Evolutionary conservation across 1,284 basidiomycete genomes (phyloP).

Genomic region (Tremellales sp.): DNA sequence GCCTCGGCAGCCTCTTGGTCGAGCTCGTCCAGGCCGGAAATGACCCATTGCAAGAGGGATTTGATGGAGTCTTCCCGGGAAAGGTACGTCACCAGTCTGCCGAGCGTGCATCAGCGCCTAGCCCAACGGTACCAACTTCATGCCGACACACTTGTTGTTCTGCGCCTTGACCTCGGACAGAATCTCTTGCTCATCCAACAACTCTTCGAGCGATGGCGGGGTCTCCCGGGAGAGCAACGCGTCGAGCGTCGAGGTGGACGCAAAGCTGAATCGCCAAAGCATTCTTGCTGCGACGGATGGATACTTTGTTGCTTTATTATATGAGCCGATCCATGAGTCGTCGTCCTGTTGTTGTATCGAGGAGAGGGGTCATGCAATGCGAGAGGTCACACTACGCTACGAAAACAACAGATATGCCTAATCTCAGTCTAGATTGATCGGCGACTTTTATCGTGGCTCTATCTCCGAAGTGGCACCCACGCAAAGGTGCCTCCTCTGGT

Average conservation of each 20-base stretch:
- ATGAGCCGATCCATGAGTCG: no score
- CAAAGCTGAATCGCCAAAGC: slow-evolving; percentile 49
- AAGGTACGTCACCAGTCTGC: slow-evolving; percentile 42
- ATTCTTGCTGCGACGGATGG: no score
- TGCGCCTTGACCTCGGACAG: slow-evolving; percentile 94
- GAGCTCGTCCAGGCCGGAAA: slow-evolving; percentile 45
- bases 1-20: slow-evolving; percentile 38
- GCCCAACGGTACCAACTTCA: not conserved
- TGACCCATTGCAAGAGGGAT: slow-evolving; percentile 44
- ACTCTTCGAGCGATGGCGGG: slow-evolving; percentile 66
- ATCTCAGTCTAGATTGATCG: no score
- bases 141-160: slow-evolving; percentile 58
- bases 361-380: no score
- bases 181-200: slow-evolving; percentile 90
- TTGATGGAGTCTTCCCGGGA: slow-evolving; percentile 42
- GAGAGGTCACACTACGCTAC: no score
- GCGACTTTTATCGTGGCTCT: no score
- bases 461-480: no score
- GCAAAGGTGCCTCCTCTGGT: no score
- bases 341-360: no score
- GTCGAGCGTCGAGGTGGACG: slow-evolving; percentile 45
- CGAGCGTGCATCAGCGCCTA: not conserved
- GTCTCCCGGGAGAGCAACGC: slow-evolving; percentile 41
- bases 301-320: no score
- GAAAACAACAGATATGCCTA: no score